Base-by-base conservation (phyloP, 805 yeast species). In the Metschnikowia shivogae region DNA sequence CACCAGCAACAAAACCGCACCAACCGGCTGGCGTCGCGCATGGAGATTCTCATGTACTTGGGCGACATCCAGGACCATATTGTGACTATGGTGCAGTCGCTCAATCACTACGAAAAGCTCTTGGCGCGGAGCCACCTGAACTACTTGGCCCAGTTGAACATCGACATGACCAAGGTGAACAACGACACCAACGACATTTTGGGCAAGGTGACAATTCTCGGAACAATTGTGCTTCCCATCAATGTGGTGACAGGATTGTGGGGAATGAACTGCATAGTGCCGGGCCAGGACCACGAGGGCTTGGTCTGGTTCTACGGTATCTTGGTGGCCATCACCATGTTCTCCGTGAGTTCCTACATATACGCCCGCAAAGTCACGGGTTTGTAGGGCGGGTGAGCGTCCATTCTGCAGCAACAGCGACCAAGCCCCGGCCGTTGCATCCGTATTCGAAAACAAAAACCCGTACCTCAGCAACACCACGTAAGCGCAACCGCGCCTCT, bases 211-310 rank as follows among this genome's bases (percentile, higher is more conserved):
- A 88, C 98, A 3, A 84, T 90, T 34, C 67, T 92, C 50, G 99
- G 98, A 76, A 89, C 98, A 0, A 88, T 93, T 45, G 97, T 93
- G 17, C 70, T 93, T 47, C 99, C 99, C 3, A 80, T 93, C 78
- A 93, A 93, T 61, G 88, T 93, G 44, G 84, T 93, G 19, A 93
- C 99, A 0, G 99, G 99, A 17, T 68, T 93, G 38, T 93, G 98
- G 98, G 99, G 99, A 45, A 93, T 93, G 99, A 93, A 93, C 68
- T 95, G 93, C 53, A 58, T 88, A 9, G 99, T 93, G 30, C 99
- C 99, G 0, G 99, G 99, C 0, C 98, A 92, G 62, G 72, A 62
- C 27, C 55, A 59, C 34, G 65, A 58, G 11, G 72, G 73, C 2
- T 58, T 72, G 44, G 53, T 59, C 14, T 72, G 76, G 76, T 72